phyloP scores from a whole-genome alignment of 2,329 filamentous ascomycete genomes.

The Xylariaceae sp. region DNA sequence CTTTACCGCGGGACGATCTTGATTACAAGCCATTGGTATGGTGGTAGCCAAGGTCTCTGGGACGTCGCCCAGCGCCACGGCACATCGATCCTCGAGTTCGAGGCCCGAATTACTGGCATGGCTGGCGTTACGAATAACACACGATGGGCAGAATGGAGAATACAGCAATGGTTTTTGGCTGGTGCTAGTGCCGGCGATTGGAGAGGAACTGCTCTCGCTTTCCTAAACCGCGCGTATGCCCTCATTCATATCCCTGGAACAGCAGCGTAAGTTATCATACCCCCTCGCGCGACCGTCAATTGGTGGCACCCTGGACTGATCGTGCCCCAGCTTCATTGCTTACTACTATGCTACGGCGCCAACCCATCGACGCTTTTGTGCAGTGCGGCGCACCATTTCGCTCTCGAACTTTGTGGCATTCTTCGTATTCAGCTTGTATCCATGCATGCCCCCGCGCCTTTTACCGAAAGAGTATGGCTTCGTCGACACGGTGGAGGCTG shows the following conservation, averaged over 20 bases:
- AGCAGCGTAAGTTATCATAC: slow-evolving; percentile 36
- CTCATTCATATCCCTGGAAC: slow-evolving; percentile 49
- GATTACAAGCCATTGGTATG: slow-evolving; percentile 48
- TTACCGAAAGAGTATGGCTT: slow-evolving; percentile 45
- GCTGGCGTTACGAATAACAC: slow-evolving; percentile 27
- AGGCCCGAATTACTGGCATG: slow-evolving; percentile 32
- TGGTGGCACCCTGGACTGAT: background rate
- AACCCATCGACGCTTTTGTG: slow-evolving; percentile 36
- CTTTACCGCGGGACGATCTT: slow-evolving; percentile 59
- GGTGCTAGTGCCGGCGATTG: slow-evolving; percentile 37
- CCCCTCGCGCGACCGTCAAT: background rate
- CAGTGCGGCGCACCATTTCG: slow-evolving; percentile 45
- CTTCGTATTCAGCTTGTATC: slow-evolving; percentile 43
- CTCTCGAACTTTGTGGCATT: slow-evolving; percentile 47
- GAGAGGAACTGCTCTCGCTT: slow-evolving; percentile 36
- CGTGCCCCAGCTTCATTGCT: slow-evolving; percentile 38
- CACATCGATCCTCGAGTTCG: slow-evolving; percentile 41
- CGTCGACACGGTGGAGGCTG: slow-evolving; percentile 36
- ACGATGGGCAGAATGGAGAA: slow-evolving; percentile 40
- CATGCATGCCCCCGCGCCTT: slow-evolving; percentile 47
- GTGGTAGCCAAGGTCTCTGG: slow-evolving; percentile 43
- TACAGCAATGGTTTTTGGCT: slow-evolving; percentile 30
- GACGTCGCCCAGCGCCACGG: slow-evolving; percentile 44
- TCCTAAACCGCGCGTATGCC: slow-evolving; percentile 47
- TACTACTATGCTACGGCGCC: slow-evolving; percentile 42